A percentile compares a stretch with the other conserved stretches of the same genome.
Evolutionary conservation across 78 protist species (phyloP).

Genomic region (Polysphondylium violaceum): DNA sequence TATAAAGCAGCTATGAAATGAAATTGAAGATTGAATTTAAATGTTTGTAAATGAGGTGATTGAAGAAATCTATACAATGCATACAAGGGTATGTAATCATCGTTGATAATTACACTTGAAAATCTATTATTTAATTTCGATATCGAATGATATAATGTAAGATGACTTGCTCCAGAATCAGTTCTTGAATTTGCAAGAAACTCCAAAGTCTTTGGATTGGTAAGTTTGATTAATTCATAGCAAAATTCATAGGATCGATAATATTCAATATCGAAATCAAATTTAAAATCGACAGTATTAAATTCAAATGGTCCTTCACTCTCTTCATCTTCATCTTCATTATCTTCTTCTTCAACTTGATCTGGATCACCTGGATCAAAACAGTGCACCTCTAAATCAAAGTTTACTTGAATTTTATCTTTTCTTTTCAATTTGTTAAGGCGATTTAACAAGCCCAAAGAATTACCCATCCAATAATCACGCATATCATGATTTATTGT

Average conservation of each 20-base stretch:
- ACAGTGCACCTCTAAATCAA: neutral
- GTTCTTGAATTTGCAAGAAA: neutral
- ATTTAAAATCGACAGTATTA: neutral
- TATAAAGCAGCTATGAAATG: neutral
- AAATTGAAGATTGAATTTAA: conserved; percentile 9
- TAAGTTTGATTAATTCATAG: neutral
- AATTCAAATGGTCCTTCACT: neutral
- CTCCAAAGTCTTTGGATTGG: neutral
- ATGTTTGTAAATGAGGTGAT: neutral
- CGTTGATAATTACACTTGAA: neutral
- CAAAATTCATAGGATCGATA: neutral
- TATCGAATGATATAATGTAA: neutral
- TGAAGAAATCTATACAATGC: conserved; percentile 4
- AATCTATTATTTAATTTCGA: neutral
- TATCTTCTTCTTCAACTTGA: neutral
- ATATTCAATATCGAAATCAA: neutral
- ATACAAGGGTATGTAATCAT: conserved; percentile 11
- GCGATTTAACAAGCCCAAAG: neutral
- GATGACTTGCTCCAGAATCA: neutral
- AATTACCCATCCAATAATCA: neutral
- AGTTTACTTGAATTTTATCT: neutral
- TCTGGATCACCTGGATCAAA: neutral
- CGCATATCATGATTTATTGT: neutral
- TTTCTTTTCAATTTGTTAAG: neutral
- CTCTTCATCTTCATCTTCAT: neutral